phyloP scores from a whole-genome alignment of 306 rosid genomes.

The Rubus parviflorus region DNA sequence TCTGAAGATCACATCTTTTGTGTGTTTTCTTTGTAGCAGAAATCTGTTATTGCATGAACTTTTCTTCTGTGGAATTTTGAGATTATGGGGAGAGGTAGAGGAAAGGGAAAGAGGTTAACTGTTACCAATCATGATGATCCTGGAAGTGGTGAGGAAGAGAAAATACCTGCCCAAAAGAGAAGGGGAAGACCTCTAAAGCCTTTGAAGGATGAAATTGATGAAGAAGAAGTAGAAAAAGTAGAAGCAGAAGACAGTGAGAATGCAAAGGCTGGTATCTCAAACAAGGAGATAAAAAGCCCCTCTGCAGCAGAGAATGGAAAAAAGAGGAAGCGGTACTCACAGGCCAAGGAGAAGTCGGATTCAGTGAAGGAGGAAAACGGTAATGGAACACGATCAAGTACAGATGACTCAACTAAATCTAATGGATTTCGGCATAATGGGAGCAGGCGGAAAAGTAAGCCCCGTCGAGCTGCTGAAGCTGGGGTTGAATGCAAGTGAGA shows the following conservation, averaged over 20 bases:
- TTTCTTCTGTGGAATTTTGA: conserved; percentile 36
- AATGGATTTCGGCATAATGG: conserved; percentile 77
- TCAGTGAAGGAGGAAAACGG: conserved; percentile 47
- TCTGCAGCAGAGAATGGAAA: conserved; percentile 48
- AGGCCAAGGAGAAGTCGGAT: conserved; percentile 44
- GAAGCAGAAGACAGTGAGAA: conserved; percentile 46
- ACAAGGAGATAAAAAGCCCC: conserved; percentile 35
- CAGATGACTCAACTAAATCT: conserved; percentile 41
- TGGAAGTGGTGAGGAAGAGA: conserved; percentile 55
- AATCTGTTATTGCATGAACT: conserved; percentile 48
- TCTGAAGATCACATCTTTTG: background rate
- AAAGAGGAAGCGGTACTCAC: conserved; percentile 44
- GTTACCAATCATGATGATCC: conserved; percentile 47
- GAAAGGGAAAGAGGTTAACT: conserved; percentile 49
- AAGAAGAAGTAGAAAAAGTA: conserved; percentile 41
- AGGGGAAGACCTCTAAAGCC: conserved; percentile 57
- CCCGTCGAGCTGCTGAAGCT: conserved; percentile 89
- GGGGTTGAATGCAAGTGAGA: conserved; percentile 86
- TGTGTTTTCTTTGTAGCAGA: conserved; percentile 38
- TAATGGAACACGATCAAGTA: conserved; percentile 32
- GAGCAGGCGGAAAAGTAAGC: conserved; percentile 84
- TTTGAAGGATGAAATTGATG: conserved; percentile 48
- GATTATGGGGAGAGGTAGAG: conserved; percentile 57
- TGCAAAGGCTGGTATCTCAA: conserved; percentile 24
- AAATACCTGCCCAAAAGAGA: conserved; percentile 52